Evolutionary conservation across 345 rosid genomes (phyloP).

Genomic region (Acer saccharum): DNA sequence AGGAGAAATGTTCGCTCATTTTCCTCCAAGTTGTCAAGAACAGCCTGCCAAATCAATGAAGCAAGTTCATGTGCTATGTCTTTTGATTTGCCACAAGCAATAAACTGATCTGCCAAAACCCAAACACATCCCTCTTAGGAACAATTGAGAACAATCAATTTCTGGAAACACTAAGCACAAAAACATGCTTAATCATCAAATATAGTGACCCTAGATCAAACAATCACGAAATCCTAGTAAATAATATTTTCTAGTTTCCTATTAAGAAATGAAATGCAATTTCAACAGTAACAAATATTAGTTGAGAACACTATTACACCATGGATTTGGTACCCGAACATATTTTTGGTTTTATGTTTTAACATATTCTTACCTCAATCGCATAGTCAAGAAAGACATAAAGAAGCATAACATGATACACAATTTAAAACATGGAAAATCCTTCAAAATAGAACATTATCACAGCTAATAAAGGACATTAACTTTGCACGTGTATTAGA

Average conservation of each 20-base stretch:
- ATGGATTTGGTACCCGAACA: not conserved
- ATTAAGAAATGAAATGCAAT: not conserved
- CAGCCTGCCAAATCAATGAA: slow-evolving; percentile 83
- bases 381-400: not conserved
- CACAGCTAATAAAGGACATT: not conserved
- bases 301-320: not conserved
- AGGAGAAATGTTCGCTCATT: slow-evolving; percentile 65
- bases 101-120: slow-evolving; percentile 71
- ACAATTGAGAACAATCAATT: not conserved
- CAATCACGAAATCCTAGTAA: not conserved
- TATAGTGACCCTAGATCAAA: not conserved
- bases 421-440: not conserved
- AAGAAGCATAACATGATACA: not conserved
- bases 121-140: not conserved
- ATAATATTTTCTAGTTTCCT: not conserved
- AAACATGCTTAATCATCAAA: not conserved
- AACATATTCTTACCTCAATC: not conserved
- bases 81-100: slow-evolving; percentile 75
- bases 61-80: slow-evolving; percentile 73
- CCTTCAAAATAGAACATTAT: not conserved
- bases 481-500: not conserved
- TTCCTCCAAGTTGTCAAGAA: slow-evolving; percentile 82
- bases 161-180: not conserved
- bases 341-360: not conserved
- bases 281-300: not conserved